Evolutionary conservation across 192 early-diverging fungal genomes (phyloP), one percentile per base, ranked within the genome.

Genomic region (Chytriomyces confervae): DNA sequence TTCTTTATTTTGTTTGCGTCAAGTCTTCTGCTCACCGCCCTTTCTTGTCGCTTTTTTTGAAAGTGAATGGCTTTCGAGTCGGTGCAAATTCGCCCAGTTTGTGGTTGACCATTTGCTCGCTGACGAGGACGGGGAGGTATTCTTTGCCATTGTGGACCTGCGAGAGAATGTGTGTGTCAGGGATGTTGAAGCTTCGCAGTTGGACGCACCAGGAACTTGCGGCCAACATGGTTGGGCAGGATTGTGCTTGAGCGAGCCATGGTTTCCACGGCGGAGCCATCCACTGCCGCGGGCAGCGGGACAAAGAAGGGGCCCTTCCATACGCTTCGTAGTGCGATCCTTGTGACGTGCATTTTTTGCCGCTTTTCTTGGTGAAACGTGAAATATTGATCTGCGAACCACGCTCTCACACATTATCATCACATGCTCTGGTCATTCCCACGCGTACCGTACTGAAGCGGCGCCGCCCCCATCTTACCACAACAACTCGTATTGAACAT

Each of bases 31-130:
- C 29, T 36, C 29, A 57, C 53, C 53, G 53, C 13, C 53, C 64
- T 5, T 79, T 76, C 63, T 79, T 78, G 49, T 81, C 74, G 61
- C 77, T 75, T 75, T 82, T 85, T 69, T 85, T 86, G 76, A 81
- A 98, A 13, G 83, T 80, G 79, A 96, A 95, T 71, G 88, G 79
- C 84, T 96, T 95, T 76, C 94, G 86, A 11, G 96, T 97, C 48
- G 92, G 91, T 8, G 95, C 91, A 72, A 98, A 98, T 85, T 98
- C 96, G 72, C 96, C 96, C 29, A 98, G 84, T 81, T 96, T 97
- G 82, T 92, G 92, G 11, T 94, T 94, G 72, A 98, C 91, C 95
- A 97, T 98, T 66, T 95, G 92, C 85, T 97, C 95, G 5, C 89
- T 93, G 29, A 98, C 87, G 11, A 86, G 80, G 24, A 98, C 89